A percentile compares a stretch with the other conserved stretches of the same genome.
Conservation (phyloP, 805 yeast species). For the Wickerhamiella azymoides region DNA sequence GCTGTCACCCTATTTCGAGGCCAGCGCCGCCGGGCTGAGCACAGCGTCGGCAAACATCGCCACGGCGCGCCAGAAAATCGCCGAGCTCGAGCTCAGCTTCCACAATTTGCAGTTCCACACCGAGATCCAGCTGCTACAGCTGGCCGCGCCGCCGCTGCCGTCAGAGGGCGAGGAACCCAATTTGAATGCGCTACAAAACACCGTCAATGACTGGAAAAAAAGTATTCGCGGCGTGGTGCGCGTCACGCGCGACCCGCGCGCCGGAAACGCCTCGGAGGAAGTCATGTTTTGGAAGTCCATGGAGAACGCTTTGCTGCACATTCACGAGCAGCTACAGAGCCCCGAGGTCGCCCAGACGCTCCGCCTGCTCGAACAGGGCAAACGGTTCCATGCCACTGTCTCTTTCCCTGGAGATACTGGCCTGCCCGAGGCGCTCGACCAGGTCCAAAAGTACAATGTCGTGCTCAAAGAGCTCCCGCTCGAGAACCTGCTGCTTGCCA, state of each 20-base stretch:
- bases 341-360: conserved; percentile 44
- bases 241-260: conserved; percentile 37
- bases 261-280: conserved; percentile 54
- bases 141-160: conserved; percentile 11
- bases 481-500: conserved; percentile 38
- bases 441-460: conserved; percentile 43
- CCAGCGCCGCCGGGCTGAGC: conserved; percentile 13
- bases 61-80: conserved; percentile 13
- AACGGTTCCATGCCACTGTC: conserved; percentile 68
- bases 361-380: conserved; percentile 49
- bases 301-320: conserved; percentile 42
- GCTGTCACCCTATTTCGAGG: conserved; percentile 55
- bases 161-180: conserved; percentile 26
- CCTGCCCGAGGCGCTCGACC: conserved; percentile 37
- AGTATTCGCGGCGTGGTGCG: conserved; percentile 44
- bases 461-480: conserved; percentile 61
- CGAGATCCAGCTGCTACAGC: conserved; percentile 40
- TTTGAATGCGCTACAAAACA: conserved; percentile 54
- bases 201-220: conserved; percentile 63
- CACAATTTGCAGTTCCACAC: conserved; percentile 54
- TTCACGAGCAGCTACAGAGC: conserved; percentile 44
- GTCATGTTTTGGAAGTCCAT: conserved; percentile 64
- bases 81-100: conserved; percentile 51
- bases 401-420: conserved; percentile 62
- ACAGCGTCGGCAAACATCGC: conserved; percentile 2